A percentile compares a stretch with the other conserved stretches of the same genome.
Conservation (phyloP, 2,329 filamentous ascomycete genomes). For the Zasmidium cellare region DNA sequence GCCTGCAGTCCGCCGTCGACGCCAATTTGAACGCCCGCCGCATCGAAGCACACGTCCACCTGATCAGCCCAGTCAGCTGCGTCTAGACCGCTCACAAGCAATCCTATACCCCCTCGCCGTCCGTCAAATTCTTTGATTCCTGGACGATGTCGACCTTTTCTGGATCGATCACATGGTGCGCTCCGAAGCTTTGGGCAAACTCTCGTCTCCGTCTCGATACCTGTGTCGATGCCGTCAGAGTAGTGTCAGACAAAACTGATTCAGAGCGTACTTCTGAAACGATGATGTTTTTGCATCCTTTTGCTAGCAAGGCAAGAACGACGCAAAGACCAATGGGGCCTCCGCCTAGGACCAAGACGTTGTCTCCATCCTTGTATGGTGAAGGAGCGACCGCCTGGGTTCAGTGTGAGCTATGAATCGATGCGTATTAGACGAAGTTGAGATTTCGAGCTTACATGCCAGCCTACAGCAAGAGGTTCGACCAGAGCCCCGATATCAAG, state of each 20-base stretch:
- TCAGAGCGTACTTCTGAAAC: conserved; percentile 13
- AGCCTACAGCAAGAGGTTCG: conserved; percentile 20
- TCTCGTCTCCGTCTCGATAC: conserved; percentile 6
- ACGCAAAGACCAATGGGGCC: conserved; percentile 19
- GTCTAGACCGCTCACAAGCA: neutral
- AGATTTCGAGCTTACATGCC: conserved; percentile 2
- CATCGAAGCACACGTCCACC: conserved; percentile 18
- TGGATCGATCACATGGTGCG: conserved; percentile 15
- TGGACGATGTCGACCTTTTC: conserved; percentile 2
- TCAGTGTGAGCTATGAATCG: neutral
- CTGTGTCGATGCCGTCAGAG: neutral
- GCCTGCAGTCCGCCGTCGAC: conserved; percentile 7
- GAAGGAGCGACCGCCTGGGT: conserved; percentile 7
- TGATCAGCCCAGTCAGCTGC: neutral
- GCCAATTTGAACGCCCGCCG: conserved; percentile 13
- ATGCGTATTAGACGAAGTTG: neutral
- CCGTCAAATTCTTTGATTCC: conserved; percentile 10
- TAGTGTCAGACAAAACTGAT: neutral
- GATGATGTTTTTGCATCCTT: conserved; percentile 12
- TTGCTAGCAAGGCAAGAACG: conserved; percentile 10
- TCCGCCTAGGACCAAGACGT: conserved; percentile 15
- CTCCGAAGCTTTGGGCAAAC: conserved; percentile 14
- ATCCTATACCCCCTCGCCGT: conserved; percentile 9
- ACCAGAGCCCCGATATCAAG: conserved; percentile 14
- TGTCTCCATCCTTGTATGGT: conserved; percentile 6